Conservation (phyloP, 2,329 filamentous ascomycete species). For the Talaromyces rugulosus region DNA sequence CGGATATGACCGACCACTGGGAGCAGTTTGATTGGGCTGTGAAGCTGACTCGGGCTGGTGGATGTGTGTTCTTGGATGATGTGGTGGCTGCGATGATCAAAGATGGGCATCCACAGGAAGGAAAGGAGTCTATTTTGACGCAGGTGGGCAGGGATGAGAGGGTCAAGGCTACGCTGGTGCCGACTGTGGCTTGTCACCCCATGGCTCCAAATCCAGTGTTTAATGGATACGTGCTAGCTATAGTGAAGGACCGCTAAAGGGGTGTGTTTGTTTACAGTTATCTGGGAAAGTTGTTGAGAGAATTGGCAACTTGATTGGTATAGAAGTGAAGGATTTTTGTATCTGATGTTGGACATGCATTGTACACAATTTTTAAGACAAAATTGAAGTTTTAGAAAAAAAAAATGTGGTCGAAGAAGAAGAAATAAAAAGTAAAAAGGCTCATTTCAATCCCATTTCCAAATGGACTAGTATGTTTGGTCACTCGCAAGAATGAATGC, state of each 20-base stretch:
- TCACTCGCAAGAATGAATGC: not conserved
- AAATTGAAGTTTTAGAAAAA: not conserved
- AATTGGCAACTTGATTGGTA: not conserved
- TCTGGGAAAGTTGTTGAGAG: not conserved
- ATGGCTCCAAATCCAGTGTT: conserved; percentile 40
- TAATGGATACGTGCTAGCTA: conserved; percentile 33
- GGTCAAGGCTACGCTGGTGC: conserved; percentile 41
- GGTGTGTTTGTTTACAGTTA: no score
- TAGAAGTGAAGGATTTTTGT: not conserved
- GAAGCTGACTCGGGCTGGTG: conserved; percentile 22
- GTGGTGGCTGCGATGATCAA: conserved; percentile 34
- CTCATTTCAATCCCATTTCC: not conserved
- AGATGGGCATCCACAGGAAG: conserved; percentile 13
- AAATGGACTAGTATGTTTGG: not conserved
- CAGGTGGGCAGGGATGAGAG: conserved; percentile 42
- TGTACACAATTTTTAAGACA: not conserved
- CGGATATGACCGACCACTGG: conserved; percentile 48
- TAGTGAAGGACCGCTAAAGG: conserved; percentile 24
- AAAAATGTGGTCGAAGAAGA: not conserved
- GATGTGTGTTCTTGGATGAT: conserved; percentile 49
- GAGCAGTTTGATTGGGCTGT: conserved; percentile 45
- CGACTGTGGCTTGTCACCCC: conserved; percentile 31
- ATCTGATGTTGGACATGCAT: not conserved
- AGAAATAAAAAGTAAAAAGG: not conserved
- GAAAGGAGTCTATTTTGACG: conserved; percentile 8